Conservation (phyloP, 768 basidiomycete species). For the Tricholoma matsutake region DNA sequence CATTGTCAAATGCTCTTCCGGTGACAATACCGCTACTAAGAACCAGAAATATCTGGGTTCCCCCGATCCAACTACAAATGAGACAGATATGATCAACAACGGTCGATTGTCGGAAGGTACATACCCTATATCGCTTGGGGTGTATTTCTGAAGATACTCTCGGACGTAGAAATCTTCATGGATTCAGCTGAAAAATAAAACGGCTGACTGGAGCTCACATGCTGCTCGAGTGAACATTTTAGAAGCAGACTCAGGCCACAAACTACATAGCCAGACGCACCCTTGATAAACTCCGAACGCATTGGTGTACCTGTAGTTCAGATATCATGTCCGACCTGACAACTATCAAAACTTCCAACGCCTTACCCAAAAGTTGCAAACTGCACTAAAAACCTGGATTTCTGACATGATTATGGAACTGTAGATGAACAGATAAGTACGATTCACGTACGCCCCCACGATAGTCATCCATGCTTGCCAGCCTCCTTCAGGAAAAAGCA, state of each 20-base stretch:
- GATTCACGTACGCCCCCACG: constrained; percentile 13
- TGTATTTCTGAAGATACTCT: constrained; percentile 18
- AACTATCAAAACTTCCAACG: background rate
- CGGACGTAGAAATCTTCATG: constrained; percentile 24
- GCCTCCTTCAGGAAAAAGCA: constrained; percentile 14
- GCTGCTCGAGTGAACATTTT: background rate
- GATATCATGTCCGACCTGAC: background rate
- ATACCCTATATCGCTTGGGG: constrained; percentile 21
- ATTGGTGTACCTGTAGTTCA: constrained; percentile 18
- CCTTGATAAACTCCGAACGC: constrained; percentile 27
- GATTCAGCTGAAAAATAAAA: background rate
- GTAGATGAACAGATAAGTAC: background rate
- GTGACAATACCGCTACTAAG: constrained; percentile 21
- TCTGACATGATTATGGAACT: background rate
- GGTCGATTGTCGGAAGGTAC: background rate
- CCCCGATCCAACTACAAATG: constrained; percentile 25
- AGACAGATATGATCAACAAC: background rate
- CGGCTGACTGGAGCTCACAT: background rate
- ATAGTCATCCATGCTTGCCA: constrained; percentile 16
- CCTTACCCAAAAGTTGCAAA: constrained; percentile 22
- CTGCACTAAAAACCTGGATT: constrained; percentile 13
- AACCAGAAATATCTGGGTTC: constrained; percentile 23
- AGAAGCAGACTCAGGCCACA: background rate
- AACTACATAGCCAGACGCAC: background rate
- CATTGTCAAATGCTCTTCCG: constrained; percentile 27